Evolutionary conservation across 257 asterid genomes (phyloP).

Genomic region (Capsicum chinense): DNA sequence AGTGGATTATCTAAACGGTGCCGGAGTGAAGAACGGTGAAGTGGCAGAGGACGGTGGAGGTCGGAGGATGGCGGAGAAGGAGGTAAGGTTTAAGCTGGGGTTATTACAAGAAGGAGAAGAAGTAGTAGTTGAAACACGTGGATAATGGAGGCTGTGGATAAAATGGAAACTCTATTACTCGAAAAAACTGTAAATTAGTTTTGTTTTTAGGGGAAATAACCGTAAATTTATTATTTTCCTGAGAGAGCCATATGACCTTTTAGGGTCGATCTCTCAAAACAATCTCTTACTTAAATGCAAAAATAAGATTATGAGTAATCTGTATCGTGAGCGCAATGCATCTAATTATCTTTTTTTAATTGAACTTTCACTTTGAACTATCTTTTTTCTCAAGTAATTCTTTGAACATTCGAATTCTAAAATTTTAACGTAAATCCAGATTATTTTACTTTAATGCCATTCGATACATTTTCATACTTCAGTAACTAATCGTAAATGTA

Average conservation of each 20-base stretch:
- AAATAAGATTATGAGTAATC: no score
- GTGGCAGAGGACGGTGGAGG: constrained; percentile 20
- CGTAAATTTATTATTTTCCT: not conserved
- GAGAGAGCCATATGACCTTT: no score
- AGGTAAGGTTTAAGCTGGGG: constrained; percentile 12
- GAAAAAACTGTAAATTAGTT: not conserved
- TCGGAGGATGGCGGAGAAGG: not conserved
- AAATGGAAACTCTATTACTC: not conserved
- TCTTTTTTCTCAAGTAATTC: no score
- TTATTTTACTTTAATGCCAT: not conserved
- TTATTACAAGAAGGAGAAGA: constrained; percentile 26
- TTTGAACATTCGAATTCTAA: not conserved
- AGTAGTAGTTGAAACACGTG: constrained; percentile 25
- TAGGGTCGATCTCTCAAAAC: no score
- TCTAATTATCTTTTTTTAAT: not conserved
- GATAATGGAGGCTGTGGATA: constrained; percentile 28
- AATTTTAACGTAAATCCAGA: not conserved
- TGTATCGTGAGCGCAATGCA: no score
- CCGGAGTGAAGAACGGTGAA: constrained; percentile 6
- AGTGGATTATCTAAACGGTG: not conserved
- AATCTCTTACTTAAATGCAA: no score
- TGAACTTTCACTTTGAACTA: not conserved
- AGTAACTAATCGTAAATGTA: not conserved
- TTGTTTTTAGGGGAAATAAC: not conserved
- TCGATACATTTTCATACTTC: not conserved